Conservation (phyloP, 768 basidiomycete species). For the Amanita pseudoporphyria region DNA sequence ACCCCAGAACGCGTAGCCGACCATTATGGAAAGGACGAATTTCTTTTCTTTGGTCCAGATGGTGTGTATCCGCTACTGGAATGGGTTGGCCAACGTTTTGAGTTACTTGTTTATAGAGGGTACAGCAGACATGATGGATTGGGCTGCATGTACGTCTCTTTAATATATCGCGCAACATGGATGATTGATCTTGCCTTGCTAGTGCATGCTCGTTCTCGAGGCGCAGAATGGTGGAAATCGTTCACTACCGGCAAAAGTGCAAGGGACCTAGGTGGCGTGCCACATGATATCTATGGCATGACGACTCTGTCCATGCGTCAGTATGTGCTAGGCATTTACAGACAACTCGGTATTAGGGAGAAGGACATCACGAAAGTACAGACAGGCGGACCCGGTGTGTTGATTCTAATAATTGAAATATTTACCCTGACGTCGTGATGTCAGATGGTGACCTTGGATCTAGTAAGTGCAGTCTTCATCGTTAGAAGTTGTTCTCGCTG, state of each 20-base stretch:
- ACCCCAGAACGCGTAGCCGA: slow-evolving; percentile 94
- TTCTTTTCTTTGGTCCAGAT: slow-evolving; percentile 94
- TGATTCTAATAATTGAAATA: background rate
- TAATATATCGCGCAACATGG: background rate
- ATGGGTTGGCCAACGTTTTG: background rate
- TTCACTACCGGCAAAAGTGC: slow-evolving; percentile 97
- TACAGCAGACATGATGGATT: slow-evolving; percentile 99
- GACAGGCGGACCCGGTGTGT: slow-evolving; percentile 80
- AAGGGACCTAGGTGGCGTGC: slow-evolving; percentile 81
- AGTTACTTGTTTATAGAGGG: slow-evolving; percentile 45
- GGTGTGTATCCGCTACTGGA: slow-evolving; percentile 29
- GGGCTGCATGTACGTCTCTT: slow-evolving; percentile 73
- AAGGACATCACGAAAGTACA: slow-evolving; percentile 97
- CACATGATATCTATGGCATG: slow-evolving; percentile 88
- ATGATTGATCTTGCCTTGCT: slow-evolving; percentile 9
- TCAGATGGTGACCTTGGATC: slow-evolving; percentile 93
- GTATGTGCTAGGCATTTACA: slow-evolving; percentile 91
- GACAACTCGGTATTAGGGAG: slow-evolving; percentile 87
- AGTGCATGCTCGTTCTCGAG: slow-evolving; percentile 84
- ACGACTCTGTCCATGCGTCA: slow-evolving; percentile 91
- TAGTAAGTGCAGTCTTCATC: slow-evolving; percentile 42
- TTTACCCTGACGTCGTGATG: background rate
- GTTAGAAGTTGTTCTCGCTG: background rate
- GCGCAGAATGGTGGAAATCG: slow-evolving; percentile 99
- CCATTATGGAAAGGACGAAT: slow-evolving; percentile 80